Evolutionary conservation across 805 yeast genomes (phyloP), one percentile per base, ranked within the genome.

Genomic region (Yamadazyma akitaensis): DNA sequence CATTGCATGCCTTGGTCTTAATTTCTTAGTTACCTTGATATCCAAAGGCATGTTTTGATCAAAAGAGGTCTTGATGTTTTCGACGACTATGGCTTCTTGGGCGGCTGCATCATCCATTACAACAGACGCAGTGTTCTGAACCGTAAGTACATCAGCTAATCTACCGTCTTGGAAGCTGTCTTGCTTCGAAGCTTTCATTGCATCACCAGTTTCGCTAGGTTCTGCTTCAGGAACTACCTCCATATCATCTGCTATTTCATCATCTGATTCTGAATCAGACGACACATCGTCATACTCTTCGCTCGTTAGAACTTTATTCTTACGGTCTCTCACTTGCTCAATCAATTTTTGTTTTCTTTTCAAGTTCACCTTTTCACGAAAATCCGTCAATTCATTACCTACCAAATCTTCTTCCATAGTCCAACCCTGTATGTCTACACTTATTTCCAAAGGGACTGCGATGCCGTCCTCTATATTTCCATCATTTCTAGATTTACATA

Each of bases 1-100:
- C 87, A 86, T 84, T 37, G 76, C 72, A 75, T 79, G 62, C 72
- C 75, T 64, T 59, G 77, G 63, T 72, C 79, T 57, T 62, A 72
- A 66, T 32, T 74, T 72, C 40, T 58, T 56, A 5, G 70, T 70
- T 26, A 71, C 56, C 41, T 77, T 70, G 37, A 83, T 77, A 57
- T 84, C 88, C 44, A 82, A 68, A 1, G 82, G 80, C 48, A 69
- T 59, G 44, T 70, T 67, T 21, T 71, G 60, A 6, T 71, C 73
- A 21, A 77, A 66, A 11, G 64, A 56, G 44, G 58, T 67, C 58
- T 58, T 69, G 40, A 61, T 68, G 46, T 65, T 61, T 47, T 72
- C 75, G 3, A 68, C 56, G 14, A 72, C 60, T 40, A 71, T 61
- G 8, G 71, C 70, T 54, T 70, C 77, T 47, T 70, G 73, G 1